phyloP scores from a whole-genome alignment of 1,284 basidiomycete genomes.

The Lignosus rhinocerotis region DNA sequence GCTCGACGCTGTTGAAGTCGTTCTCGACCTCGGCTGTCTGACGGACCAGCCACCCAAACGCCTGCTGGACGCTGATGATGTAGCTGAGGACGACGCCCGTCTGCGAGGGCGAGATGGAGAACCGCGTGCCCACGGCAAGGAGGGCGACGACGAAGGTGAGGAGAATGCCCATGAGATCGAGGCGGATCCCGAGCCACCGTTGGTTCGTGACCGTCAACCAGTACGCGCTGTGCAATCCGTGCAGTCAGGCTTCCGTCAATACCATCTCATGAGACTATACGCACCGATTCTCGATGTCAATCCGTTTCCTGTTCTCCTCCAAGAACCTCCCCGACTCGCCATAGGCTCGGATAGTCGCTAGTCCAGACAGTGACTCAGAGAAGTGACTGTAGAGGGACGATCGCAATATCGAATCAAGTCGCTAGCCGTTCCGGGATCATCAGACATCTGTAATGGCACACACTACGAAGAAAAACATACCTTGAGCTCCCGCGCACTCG shows the following conservation, averaged over 20 bases:
- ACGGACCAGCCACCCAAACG: slow-evolving; percentile 83
- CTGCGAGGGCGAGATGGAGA: slow-evolving; percentile 76
- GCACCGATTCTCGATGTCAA: slow-evolving; percentile 84
- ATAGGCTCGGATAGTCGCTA: slow-evolving; percentile 79
- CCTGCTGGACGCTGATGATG: slow-evolving; percentile 72
- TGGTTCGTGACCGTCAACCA: slow-evolving; percentile 84
- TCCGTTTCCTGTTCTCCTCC: slow-evolving; percentile 71
- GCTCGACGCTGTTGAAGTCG: slow-evolving; percentile 90
- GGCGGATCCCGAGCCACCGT: slow-evolving; percentile 87
- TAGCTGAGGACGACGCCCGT: slow-evolving; percentile 78
- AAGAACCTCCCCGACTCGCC: slow-evolving; percentile 67
- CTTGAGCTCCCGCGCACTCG: slow-evolving; percentile 88
- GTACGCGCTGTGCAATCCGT: slow-evolving; percentile 60
- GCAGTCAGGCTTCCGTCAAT: not conserved
- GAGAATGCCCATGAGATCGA: slow-evolving; percentile 81
- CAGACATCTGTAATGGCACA: not conserved
- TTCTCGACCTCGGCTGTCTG: slow-evolving; percentile 88
- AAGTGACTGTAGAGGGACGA: slow-evolving; percentile 80
- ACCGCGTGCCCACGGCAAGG: slow-evolving; percentile 73
- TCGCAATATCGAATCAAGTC: slow-evolving; percentile 70
- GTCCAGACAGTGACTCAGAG: slow-evolving; percentile 75
- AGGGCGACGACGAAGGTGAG: slow-evolving; percentile 82
- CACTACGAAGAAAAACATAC: not conserved
- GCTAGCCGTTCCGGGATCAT: slow-evolving; percentile 31
- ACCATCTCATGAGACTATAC: slow-evolving; percentile 5